Evolutionary conservation across 192 early-diverging fungal species (phyloP).

Genomic region (Coemansia sp.): DNA sequence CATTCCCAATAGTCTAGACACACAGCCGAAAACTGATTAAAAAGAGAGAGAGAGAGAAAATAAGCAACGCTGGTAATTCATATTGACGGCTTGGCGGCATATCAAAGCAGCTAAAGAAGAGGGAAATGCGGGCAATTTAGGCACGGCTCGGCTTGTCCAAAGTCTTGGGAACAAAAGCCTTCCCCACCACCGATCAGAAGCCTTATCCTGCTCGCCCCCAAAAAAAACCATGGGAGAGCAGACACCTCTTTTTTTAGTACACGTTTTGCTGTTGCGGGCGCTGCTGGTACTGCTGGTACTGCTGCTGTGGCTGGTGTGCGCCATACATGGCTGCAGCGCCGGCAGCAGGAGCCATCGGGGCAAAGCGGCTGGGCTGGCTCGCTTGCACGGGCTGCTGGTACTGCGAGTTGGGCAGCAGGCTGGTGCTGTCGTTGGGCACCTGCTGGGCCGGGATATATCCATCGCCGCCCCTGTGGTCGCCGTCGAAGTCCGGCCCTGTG

Average conservation of each 20-base stretch:
- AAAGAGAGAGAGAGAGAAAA: too few species aligned
- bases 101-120: too few species aligned
- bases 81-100: too few species aligned
- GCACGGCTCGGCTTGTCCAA: neutral
- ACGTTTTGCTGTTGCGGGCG: neutral
- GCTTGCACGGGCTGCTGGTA: constrained; percentile 1
- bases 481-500: constrained; percentile 7
- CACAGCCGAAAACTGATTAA: too few species aligned
- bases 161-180: neutral
- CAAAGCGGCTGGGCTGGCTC: neutral
- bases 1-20: too few species aligned
- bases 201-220: neutral
- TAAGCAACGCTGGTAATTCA: too few species aligned
- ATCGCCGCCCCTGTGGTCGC: neutral
- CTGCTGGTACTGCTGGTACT: constrained; percentile 10
- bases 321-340: neutral
- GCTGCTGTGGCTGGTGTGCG: constrained; percentile 2
- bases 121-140: too few species aligned
- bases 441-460: constrained; percentile 2
- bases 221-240: too few species aligned
- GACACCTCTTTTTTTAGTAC: neutral
- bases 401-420: constrained; percentile 18
- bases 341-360: neutral
- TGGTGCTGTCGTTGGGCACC: constrained; percentile 14
- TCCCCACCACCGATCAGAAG: neutral